Base-by-base conservation (phyloP, 345 rosid species). In the Arabis alpina region DNA sequence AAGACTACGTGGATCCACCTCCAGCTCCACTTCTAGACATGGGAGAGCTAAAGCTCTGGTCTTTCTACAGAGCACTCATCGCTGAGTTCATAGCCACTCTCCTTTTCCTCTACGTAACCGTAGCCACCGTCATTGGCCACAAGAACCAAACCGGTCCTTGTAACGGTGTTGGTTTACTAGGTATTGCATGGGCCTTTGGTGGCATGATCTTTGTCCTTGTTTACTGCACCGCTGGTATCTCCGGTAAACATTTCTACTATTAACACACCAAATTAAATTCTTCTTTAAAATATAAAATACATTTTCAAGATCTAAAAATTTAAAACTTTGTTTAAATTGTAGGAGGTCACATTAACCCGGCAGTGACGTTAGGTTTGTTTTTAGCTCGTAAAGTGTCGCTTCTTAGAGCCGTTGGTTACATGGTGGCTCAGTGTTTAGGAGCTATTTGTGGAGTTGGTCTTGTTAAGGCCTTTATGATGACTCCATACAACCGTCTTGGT, bases 171-270 rank as follows among this genome's bases (percentile, higher is more conserved):
- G 96, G 96, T 7, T 50, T 81, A 42, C 87, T 91, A 1, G 90
- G 96, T 2, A 84, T 91, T 4, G 91, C 97, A 3, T 91, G 93
- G 97, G 83, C 93, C 48, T 85, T 87, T 36, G 97, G 97, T 71
- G 93, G 95, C 70, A 88, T 88, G 94, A 84, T 88, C 77, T 88
- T 86, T n/a, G 37, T 86, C 51, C 91, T 88, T 12, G 92, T 91
- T 16, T 91, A 91, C 76, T 91, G 93, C 85, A 91, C 91, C 16
- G 93, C 93, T 39, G 96, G 92, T 37, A 86, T 91, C 68, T 91
- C 97, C 5, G 92, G 97, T 84, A 86, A 67, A 10, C 2, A 39
- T 5, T 34, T 48, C 48, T 37, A 24, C 11, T 0, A 42, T n/a
- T n/a, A 60, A 61, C 41, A 10, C 0, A 36, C 10, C 40, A 36